phyloP scores from a whole-genome alignment of 2,329 filamentous ascomycete species.

The Alternaria tenuissima region DNA sequence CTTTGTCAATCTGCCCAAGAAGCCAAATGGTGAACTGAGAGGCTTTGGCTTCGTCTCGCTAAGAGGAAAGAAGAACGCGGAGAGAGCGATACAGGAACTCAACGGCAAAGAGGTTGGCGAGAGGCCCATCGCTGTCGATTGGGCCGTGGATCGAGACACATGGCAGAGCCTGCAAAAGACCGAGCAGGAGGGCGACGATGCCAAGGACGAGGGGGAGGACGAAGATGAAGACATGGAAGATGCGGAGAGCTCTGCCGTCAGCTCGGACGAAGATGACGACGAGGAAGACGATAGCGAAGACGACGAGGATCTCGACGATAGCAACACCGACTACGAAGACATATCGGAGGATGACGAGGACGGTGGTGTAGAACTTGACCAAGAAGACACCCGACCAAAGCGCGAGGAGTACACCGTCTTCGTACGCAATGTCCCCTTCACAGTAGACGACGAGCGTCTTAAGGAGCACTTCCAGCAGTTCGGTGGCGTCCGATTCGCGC shows the following conservation, averaged over 20 bases:
- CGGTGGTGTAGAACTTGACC: conserved; percentile 33
- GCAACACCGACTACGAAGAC: conserved; percentile 50
- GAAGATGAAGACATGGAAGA: conserved; percentile 50
- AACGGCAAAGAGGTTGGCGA: conserved; percentile 94
- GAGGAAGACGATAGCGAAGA: conserved; percentile 51
- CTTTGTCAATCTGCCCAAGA: conserved; percentile 82
- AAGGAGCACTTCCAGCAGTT: conserved; percentile 89
- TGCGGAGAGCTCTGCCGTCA: conserved; percentile 49
- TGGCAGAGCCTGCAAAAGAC: conserved; percentile 72
- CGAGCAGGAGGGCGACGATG: conserved; percentile 52
- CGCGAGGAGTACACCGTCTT: conserved; percentile 84
- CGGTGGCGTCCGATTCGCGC: conserved; percentile 86
- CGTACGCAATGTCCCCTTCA: conserved; percentile 93
- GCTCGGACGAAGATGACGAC: conserved; percentile 53
- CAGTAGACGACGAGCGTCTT: conserved; percentile 80
- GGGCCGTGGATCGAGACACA: conserved; percentile 89
- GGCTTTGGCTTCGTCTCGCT: conserved; percentile 95
- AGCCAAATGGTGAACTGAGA: conserved; percentile 71
- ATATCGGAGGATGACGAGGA: conserved; percentile 54
- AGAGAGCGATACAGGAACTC: conserved; percentile 82
- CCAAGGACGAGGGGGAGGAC: conserved; percentile 51
- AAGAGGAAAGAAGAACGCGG: conserved; percentile 86
- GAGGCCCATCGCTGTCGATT: conserved; percentile 89
- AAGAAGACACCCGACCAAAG: conserved; percentile 41
- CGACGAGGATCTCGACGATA: conserved; percentile 51